These are phyloP conservation scores for Linderniella brevidens DNA, from an alignment of 257 asterid species.

Conservation along the genomic window DNA sequence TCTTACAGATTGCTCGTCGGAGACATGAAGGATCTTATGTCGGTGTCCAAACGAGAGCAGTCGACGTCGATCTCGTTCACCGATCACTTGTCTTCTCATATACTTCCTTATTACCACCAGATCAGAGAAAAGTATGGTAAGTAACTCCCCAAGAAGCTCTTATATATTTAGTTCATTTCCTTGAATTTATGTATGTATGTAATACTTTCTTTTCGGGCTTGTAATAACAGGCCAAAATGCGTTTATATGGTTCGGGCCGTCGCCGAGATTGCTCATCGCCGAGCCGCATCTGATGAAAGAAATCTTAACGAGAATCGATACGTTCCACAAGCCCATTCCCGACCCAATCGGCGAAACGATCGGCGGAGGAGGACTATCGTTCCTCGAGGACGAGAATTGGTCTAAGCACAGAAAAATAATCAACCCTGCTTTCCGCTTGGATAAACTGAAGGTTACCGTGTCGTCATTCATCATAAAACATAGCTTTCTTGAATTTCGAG, in stretches of 20 bases:
- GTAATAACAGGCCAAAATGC: constrained; percentile 11
- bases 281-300: constrained; percentile 16
- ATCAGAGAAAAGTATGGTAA: neutral
- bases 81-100: constrained; percentile 1
- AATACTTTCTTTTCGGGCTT: neutral
- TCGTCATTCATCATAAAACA: no score
- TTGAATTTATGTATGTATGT: no score
- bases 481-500: no score
- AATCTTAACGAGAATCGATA: constrained; percentile 5
- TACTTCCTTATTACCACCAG: constrained; percentile 4
- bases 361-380: constrained; percentile 17
- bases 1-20: constrained; percentile 5
- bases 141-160: neutral
- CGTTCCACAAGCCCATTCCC: constrained; percentile 13
- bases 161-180: neutral
- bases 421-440: constrained; percentile 15
- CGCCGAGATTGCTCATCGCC: constrained; percentile 8
- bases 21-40: constrained; percentile 1
- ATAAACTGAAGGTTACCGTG: constrained; percentile 14
- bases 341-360: constrained; percentile 10
- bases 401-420: constrained; percentile 14
- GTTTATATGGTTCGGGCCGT: constrained; percentile 18
- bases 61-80: neutral
- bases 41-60: neutral
- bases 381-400: constrained; percentile 17